Percentiles rank a stretch among this genome's conserved stretches.
Evolutionary conservation across 164 flowering plant genomes (phyloP).

Genomic region (Vitis vinifera): DNA sequence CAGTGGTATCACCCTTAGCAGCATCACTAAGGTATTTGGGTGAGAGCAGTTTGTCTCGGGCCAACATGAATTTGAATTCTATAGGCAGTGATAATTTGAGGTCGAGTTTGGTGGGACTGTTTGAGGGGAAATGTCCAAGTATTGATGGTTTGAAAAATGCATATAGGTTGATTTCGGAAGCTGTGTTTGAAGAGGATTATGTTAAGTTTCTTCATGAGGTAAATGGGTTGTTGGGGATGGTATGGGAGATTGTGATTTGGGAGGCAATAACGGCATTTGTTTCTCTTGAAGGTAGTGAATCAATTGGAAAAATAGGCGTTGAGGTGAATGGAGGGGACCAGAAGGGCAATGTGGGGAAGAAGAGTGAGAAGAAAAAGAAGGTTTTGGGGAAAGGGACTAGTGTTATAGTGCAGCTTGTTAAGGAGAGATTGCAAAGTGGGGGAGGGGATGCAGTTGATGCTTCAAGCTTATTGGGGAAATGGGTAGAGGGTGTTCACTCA

Average conservation of each 20-base stretch:
- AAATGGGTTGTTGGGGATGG: conserved; percentile 34
- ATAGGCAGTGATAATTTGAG: conserved; percentile 25
- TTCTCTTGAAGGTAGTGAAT: conserved; percentile 45
- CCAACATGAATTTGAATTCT: conserved; percentile 29
- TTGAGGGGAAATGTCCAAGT: conserved; percentile 28
- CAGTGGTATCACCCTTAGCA: conserved; percentile 34
- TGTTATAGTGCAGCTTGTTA: conserved; percentile 52
- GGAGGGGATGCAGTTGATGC: conserved; percentile 17
- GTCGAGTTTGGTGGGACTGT: conserved; percentile 28
- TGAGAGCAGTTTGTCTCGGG: conserved; percentile 43
- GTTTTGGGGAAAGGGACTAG: conserved; percentile 82
- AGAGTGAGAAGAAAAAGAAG: conserved; percentile 66
- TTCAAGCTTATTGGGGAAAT: conserved; percentile 25
- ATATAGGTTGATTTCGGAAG: conserved; percentile 22
- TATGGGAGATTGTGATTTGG: conserved; percentile 61
- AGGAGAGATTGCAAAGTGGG: conserved; percentile 40
- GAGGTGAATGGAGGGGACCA: conserved; percentile 29
- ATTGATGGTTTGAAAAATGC: conserved; percentile 29
- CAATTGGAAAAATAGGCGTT: conserved; percentile 24
- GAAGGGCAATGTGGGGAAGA: conserved; percentile 28
- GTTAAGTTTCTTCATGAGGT: conserved; percentile 37
- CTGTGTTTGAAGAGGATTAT: conserved; percentile 30
- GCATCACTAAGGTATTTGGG: conserved; percentile 42
- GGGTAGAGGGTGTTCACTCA: conserved; percentile 35
- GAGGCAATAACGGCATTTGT: conserved; percentile 63